Evolutionary conservation across 176 grass and related monocot genomes (phyloP).

Genomic region (Ensete ventricosum): DNA sequence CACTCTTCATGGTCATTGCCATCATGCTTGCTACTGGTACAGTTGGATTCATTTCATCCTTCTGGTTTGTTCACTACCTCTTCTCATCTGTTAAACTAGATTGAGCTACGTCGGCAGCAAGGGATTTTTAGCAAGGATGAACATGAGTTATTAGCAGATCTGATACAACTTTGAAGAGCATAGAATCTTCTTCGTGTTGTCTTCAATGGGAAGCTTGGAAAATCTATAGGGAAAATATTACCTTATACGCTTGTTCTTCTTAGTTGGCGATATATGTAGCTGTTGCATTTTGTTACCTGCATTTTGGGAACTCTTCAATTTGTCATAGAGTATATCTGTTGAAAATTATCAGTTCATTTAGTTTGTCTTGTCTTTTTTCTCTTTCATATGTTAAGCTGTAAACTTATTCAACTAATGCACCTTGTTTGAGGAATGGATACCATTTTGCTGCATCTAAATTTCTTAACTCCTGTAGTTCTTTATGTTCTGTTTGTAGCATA

Average conservation of each 20-base stretch:
- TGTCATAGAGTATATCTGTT: background rate
- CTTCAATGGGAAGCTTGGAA: background rate
- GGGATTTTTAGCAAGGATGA: background rate
- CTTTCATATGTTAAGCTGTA: background rate
- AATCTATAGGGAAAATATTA: background rate
- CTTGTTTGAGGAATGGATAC: background rate
- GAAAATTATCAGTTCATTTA: too few species aligned
- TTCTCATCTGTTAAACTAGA: slow-evolving; percentile 76
- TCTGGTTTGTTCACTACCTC: slow-evolving; percentile 70
- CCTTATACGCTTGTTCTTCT: background rate
- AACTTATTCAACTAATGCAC: background rate
- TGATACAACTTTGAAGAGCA: too few species aligned
- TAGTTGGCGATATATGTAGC: background rate
- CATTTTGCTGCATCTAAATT: background rate
- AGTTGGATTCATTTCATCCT: slow-evolving; percentile 67
- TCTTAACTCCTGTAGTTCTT: background rate
- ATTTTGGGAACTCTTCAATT: background rate
- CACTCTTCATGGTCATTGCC: slow-evolving; percentile 73
- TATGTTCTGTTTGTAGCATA: background rate
- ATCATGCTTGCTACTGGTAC: slow-evolving; percentile 75
- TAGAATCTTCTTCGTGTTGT: background rate
- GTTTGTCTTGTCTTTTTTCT: background rate
- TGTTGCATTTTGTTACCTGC: background rate
- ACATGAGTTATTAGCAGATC: background rate
- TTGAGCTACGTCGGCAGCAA: slow-evolving; percentile 21